Percentiles rank a stretch among this genome's conserved stretches.
Conservation (phyloP, 83 land plant genomes). For the Picea abies region DNA sequence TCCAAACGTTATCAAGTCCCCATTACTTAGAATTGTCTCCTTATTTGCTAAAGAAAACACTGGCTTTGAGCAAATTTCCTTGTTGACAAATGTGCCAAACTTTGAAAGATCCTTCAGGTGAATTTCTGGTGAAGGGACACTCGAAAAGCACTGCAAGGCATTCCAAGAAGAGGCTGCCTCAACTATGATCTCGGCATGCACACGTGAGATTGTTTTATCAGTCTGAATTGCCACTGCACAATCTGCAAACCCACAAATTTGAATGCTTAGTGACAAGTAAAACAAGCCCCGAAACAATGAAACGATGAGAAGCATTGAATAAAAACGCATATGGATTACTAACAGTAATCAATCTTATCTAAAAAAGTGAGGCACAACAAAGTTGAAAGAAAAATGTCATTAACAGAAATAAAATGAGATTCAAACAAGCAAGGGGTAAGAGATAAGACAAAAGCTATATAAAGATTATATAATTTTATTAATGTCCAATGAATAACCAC, state of each 20-base stretch:
- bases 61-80: conserved; percentile 45
- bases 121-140: conserved; percentile 31
- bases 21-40: conserved; percentile 51
- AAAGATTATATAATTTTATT: no score
- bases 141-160: conserved; percentile 13
- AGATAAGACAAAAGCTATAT: no score
- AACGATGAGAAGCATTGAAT: not conserved
- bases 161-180: conserved; percentile 43
- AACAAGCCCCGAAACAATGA: not conserved
- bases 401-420: no score
- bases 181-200: conserved; percentile 79
- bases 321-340: no score
- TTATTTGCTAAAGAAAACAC: conserved; percentile 51
- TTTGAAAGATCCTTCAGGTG: conserved; percentile 75
- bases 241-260: conserved; percentile 38
- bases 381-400: no score
- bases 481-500: no score
- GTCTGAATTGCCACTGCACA: conserved; percentile 69
- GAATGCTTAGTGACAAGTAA: not conserved
- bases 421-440: no score
- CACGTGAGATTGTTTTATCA: conserved; percentile 79
- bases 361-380: no score
- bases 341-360: no score
- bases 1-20: conserved; percentile 79
- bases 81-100: conserved; percentile 82